phyloP scores from a whole-genome alignment of 768 basidiomycete species.

The Sporobolomyces pararoseus region DNA sequence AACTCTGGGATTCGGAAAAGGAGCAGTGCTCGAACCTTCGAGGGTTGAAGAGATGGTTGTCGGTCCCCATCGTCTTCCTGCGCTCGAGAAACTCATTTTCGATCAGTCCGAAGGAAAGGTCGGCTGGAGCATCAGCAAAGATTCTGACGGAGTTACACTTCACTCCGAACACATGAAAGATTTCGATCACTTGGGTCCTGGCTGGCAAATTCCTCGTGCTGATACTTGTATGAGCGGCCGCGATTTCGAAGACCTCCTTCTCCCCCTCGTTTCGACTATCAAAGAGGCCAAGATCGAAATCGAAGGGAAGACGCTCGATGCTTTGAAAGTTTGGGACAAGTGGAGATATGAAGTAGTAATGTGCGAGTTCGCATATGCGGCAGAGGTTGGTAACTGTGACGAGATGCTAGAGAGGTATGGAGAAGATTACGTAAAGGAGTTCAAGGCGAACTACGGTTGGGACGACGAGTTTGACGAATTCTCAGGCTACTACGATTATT shows the following conservation, averaged over 20 bases:
- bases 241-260: background rate
- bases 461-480: no score
- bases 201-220: background rate
- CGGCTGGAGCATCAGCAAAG: background rate
- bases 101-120: conserved; percentile 11
- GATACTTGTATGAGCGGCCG: background rate
- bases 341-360: background rate
- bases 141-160: background rate
- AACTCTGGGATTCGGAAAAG: conserved; percentile 12
- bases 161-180: background rate
- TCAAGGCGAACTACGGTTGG: background rate
- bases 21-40: background rate
- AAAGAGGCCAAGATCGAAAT: background rate
- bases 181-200: background rate
- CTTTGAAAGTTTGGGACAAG: background rate
- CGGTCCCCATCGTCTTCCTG: background rate
- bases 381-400: background rate
- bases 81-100: background rate
- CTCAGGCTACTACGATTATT: no score
- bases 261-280: background rate
- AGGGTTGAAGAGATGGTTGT: background rate
- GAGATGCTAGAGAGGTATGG: background rate
- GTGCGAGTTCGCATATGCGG: background rate
- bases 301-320: background rate
- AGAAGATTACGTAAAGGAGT: background rate